These are phyloP conservation scores for Amoebophrya sp. DNA, from an alignment of 169 alveolate genomes.

Conservation along the genomic window DNA sequence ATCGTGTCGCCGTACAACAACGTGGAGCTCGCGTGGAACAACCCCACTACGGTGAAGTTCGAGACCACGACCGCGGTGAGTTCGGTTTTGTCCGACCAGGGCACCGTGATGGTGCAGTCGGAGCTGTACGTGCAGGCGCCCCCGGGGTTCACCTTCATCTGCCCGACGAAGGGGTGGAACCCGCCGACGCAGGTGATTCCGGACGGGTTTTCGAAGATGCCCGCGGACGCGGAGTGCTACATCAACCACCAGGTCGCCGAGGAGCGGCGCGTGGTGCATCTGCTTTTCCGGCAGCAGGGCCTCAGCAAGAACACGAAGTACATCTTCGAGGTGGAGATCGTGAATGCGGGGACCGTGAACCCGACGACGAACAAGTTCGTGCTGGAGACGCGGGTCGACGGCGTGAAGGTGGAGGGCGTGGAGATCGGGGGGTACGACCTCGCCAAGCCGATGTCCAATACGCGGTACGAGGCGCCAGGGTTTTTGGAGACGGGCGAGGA, in stretches of 20 bases:
- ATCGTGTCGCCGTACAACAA: constrained; percentile 4
- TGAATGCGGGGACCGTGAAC: background rate
- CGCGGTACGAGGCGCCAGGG: background rate
- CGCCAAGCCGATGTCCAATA: constrained; percentile 15
- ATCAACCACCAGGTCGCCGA: background rate
- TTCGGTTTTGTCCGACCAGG: background rate
- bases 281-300: background rate
- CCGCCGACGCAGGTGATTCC: background rate
- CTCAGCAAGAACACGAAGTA: background rate
- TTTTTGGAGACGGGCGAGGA: constrained; percentile 5
- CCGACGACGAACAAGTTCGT: constrained; percentile 10
- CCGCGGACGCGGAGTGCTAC: background rate
- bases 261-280: background rate
- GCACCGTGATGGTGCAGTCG: background rate
- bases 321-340: constrained; percentile 13
- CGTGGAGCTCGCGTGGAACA: constrained; percentile 18
- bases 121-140: constrained; percentile 17
- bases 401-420: background rate
- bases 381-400: background rate
- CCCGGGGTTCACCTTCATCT: constrained; percentile 13
- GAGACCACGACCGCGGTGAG: constrained; percentile 7
- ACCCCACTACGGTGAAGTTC: constrained; percentile 7
- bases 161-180: constrained; percentile 7
- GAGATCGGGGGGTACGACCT: background rate
- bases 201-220: background rate